Base-by-base conservation (phyloP, 352 stramenopile genomes). In the Pythium folliculosum region DNA sequence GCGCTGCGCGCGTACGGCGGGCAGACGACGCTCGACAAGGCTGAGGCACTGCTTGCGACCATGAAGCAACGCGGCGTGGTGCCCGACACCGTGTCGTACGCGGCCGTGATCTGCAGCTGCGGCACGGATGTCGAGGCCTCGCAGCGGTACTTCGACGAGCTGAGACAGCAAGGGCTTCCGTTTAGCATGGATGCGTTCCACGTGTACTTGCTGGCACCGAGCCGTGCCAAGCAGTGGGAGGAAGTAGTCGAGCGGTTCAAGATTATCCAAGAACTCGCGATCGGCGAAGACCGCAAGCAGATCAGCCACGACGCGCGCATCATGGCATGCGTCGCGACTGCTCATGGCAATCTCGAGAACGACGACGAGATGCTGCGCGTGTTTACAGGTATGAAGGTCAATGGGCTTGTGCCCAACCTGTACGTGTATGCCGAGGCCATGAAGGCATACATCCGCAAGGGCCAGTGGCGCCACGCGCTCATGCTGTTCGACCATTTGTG, bases 401-500 rank as follows among this genome's bases (percentile, higher is more conserved):
- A 81, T 25, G 84, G 82, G 1, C 64, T 92, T 67, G 65, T 78
- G 51, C 82, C 82, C 5, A 91, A 87, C 66, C 48, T 91, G 21
- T 78, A 89, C 61, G 82, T 91, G 19, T 90, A 92, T 60, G 82
- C 80, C 3, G 81, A 89, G 56, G 84, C 84, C 14, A 75, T 92
- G 76, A 74, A 78, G 57, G 82, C 84, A 22, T 92, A 92, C 67
- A 84, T 89, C 23, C 69, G 71, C 17, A 75, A 81, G 60, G 77
- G 70, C 53, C 77, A 91, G 63, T 91, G 82, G 84, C 76, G 80
- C 13, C 78, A 91, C 71, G 77, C 84, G 40, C 61, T 92, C 52
- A 76, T 92, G 77, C 65, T 92, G 23, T 91, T 92, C 62, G 82
- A 91, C 52, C 84, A 92, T 53, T 60, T 91, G 14, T 81, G 77